phyloP scores from a whole-genome alignment of 2,329 filamentous ascomycete species.

The Arthrobotrys entomopaga region DNA sequence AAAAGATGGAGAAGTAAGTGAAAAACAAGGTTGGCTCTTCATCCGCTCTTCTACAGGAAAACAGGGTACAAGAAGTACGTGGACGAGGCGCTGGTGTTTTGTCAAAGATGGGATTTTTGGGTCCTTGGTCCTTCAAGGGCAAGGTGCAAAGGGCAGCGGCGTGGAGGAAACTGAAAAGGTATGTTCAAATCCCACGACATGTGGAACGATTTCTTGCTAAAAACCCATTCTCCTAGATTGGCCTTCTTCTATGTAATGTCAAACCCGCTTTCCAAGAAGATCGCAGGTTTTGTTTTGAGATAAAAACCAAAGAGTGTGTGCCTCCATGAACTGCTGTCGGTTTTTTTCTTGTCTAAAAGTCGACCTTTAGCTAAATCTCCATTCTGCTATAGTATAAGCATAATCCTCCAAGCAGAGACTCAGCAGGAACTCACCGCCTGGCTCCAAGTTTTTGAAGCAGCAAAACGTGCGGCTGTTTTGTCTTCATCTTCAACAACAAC shows the following conservation, averaged over 20 bases:
- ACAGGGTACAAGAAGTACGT: conserved; percentile 80
- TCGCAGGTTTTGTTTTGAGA: conserved; percentile 94
- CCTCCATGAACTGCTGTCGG: neutral
- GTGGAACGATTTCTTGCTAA: neutral
- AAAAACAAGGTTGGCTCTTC: conserved; percentile 97
- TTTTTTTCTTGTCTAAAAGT: neutral
- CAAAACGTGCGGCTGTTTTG: conserved; percentile 91
- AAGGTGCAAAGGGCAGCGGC: conserved; percentile 79
- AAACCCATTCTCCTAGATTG: conserved; percentile 68
- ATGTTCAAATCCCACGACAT: neutral
- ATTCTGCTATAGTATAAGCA: conserved; percentile 64
- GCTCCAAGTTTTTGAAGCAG: conserved; percentile 91
- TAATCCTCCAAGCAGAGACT: conserved; percentile 90
- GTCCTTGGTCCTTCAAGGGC: conserved; percentile 74
- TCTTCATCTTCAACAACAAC: conserved; percentile 65
- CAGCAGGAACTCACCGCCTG: conserved; percentile 92
- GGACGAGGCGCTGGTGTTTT: conserved; percentile 94
- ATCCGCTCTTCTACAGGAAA: conserved; percentile 84
- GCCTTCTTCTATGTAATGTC: conserved; percentile 90
- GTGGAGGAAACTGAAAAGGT: conserved; percentile 91
- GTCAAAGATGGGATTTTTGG: conserved; percentile 96
- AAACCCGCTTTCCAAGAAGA: conserved; percentile 92
- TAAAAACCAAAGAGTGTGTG: conserved; percentile 90
- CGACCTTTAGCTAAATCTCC: neutral
- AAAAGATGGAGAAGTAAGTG: conserved; percentile 64